phyloP scores from a whole-genome alignment of 495 filamentous ascomycete species.

The Daldinia bambusicola region DNA sequence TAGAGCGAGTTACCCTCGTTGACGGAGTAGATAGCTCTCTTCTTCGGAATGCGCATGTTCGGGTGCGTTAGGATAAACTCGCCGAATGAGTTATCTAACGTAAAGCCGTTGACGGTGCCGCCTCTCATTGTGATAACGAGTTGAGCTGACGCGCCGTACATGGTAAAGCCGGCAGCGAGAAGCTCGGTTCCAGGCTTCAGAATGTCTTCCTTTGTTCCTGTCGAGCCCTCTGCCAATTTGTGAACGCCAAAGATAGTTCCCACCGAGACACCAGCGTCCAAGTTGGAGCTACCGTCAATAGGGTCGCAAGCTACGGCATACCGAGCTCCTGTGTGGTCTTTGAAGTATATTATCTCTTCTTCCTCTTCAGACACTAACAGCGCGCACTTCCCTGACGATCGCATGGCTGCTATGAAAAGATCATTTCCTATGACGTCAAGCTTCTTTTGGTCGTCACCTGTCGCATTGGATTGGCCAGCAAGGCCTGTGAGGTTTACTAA shows the following conservation, averaged over 20 bases:
- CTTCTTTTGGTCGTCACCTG: slow-evolving; percentile 99
- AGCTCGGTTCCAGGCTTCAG: slow-evolving; percentile 89
- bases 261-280: slow-evolving; percentile 97
- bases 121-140: slow-evolving; percentile 97
- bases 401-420: slow-evolving; percentile 94
- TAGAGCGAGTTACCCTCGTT: slow-evolving; percentile 98
- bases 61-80: slow-evolving; percentile 99
- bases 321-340: slow-evolving; percentile 78
- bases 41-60: slow-evolving; percentile 84
- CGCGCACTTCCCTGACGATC: slow-evolving; percentile 85
- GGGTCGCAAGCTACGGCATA: slow-evolving; percentile 98
- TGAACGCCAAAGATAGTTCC: slow-evolving; percentile 98
- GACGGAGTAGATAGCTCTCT: slow-evolving; percentile 92
- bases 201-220: slow-evolving; percentile 80
- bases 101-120: slow-evolving; percentile 94
- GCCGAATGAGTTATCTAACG: slow-evolving; percentile 92
- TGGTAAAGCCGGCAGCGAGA: slow-evolving; percentile 95
- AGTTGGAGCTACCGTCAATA: slow-evolving; percentile 96
- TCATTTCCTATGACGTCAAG: slow-evolving; percentile 99
- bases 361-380: slow-evolving; percentile 96
- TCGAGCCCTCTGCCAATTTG: slow-evolving; percentile 78
- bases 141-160: slow-evolving; percentile 98
- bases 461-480: slow-evolving; percentile 92
- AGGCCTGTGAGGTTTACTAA: slow-evolving; percentile 96
- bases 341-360: slow-evolving; percentile 88